Conservation (phyloP, 108 stramenopile species). For the Discostella pseudostelligera region DNA sequence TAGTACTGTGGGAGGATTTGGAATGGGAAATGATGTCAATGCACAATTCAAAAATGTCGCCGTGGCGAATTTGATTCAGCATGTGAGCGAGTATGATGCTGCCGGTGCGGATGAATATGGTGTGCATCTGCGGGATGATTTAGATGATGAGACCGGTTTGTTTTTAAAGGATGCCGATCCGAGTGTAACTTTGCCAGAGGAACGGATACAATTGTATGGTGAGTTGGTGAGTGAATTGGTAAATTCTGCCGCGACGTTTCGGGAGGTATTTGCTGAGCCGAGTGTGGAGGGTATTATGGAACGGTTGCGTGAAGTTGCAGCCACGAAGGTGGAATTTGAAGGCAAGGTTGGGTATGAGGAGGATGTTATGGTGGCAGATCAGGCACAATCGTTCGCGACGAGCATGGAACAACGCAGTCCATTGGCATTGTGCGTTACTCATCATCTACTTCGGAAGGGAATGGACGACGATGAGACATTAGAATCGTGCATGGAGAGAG, state of each 20-base stretch:
- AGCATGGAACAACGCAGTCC: slow-evolving; percentile 76
- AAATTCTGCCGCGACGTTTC: slow-evolving; percentile 67
- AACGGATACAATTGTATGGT: slow-evolving; percentile 42
- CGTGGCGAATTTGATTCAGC: slow-evolving; percentile 63
- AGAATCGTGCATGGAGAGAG: slow-evolving; percentile 74
- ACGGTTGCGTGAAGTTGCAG: slow-evolving; percentile 56
- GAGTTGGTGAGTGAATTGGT: slow-evolving; percentile 57
- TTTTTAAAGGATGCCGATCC: slow-evolving; percentile 40
- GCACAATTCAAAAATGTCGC: slow-evolving; percentile 56
- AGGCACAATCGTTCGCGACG: slow-evolving; percentile 41
- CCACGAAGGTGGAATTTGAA: slow-evolving; percentile 27
- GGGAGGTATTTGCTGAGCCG: slow-evolving; percentile 60
- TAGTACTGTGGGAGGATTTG: too few relatives aligned
- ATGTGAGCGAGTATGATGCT: slow-evolving; percentile 58
- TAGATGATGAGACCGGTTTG: slow-evolving; percentile 42
- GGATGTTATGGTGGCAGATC: slow-evolving; percentile 58
- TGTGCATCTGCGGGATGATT: slow-evolving; percentile 16
- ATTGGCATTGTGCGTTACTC: slow-evolving; percentile 59
- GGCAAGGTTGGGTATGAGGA: slow-evolving; percentile 52
- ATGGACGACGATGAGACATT: slow-evolving; percentile 45
- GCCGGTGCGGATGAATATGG: slow-evolving; percentile 54
- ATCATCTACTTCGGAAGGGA: slow-evolving; percentile 59
- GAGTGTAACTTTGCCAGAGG: slow-evolving; percentile 32
- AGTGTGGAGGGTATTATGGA: slow-evolving; percentile 72
- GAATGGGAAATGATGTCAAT: slow-evolving; percentile 50